Base-by-base conservation (phyloP, 306 rosid species). In the Astragalus membranaceus region DNA sequence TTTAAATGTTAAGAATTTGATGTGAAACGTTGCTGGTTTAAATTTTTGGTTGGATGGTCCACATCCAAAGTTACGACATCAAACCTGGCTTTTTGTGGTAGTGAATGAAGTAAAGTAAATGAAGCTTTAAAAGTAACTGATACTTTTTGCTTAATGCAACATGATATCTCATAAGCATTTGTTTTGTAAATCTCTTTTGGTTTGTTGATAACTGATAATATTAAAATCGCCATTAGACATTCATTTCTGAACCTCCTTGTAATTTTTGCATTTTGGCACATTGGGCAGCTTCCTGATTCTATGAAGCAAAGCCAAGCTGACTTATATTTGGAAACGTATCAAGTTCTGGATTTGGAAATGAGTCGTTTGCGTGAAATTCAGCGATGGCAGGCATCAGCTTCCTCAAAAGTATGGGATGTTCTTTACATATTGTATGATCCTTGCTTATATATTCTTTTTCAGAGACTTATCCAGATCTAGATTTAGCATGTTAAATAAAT, bases 221-320 rank as follows among this genome's bases (percentile, higher is more conserved):
- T 72, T 72, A 29, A 36, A 63, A 64, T 48, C 8, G 15, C 23
- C 36, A 9, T 35, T 36, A 47, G 76, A 59, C 10, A 62, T 68
- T 33, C 72, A 44, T 26, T 26, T 26, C 30, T 26, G 4, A 26
- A 26, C 47, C 57, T 46, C 32, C 17, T 69, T 69, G 33, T 66
- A 67, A 70, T 55, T 75, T 64, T 50, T 60, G 39, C 16, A 15
- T 30, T 75, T 68, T 72, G 33, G 51, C 29, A 4, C 41, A 16
- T 72, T 64, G 75, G 72, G 59, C 89, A 94, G 98, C 96, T 94
- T 73, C 98, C 98, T 4, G 98, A 94, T 68, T 90, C 97, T 77
- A 94, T 94, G 98, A 94, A 94, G 88, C 98, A 94, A 85, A 94
- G 92, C 79, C 98, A 94, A 88, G 92, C 97, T 72, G 98, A 94